phyloP scores from a whole-genome alignment of 2,329 filamentous ascomycete species.

The Fusarium xylarioides region DNA sequence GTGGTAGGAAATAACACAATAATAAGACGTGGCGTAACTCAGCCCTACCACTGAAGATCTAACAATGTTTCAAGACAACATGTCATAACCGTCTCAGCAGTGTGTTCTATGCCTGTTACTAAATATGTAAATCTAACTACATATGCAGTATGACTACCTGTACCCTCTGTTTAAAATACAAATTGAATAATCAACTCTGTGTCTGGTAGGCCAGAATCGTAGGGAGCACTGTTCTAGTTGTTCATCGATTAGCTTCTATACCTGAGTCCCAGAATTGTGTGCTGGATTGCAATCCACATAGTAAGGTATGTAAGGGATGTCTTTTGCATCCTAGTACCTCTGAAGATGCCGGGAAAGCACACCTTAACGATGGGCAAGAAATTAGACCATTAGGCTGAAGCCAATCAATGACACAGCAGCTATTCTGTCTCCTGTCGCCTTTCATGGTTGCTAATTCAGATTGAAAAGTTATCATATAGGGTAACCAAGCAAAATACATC shows the following conservation, averaged over 20 bases:
- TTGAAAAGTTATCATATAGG: not conserved
- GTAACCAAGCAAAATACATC: not conserved
- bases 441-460: not conserved
- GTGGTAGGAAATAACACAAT: slow-evolving; percentile 7
- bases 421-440: not conserved
- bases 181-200: no score
- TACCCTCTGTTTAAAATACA: not conserved
- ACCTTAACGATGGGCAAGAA: not conserved
- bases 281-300: not conserved
- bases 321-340: not conserved
- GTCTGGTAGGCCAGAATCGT: not conserved
- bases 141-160: no score
- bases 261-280: not conserved
- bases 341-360: not conserved
- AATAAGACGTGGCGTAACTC: not conserved
- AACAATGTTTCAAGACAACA: not conserved
- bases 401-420: not conserved
- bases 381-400: not conserved
- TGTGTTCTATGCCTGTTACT: not conserved
- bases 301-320: not conserved
- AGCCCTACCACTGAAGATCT: not conserved
- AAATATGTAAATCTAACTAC: not conserved
- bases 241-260: not conserved
- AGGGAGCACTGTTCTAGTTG: not conserved
- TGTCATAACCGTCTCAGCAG: not conserved